Evolutionary conservation across 1,284 basidiomycete genomes (phyloP), one percentile per base, ranked within the genome.

Genomic region (Ustilago hordei): DNA sequence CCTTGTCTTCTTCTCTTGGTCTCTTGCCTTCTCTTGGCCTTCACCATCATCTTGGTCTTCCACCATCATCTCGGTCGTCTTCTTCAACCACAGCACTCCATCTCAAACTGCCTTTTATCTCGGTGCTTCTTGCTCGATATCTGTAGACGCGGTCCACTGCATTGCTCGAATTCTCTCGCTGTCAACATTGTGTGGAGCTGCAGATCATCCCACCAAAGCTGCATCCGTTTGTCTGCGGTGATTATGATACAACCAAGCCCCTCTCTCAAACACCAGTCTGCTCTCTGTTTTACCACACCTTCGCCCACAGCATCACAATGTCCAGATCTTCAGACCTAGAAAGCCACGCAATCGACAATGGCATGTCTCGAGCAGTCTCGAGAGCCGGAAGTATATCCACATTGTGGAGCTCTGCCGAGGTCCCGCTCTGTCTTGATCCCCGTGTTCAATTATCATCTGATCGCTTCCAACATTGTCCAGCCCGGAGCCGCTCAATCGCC

Each of bases 401-500:
- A 6, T 23, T 81, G 2, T 81, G 81, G 81, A 80, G 75, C 69
- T 83, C 81, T 7, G 81, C 81, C 41, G 81, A 83, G 8, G 69
- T 81, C 0, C 81, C 81, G 2, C 59, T 83, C 38, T 79, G 80
- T 54, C 71, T 83, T n/a, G 81, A 81, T 41, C 60, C 69, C 8
- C 69, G 75, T 43, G 65, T 66, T 1, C 59, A 64, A 8, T 19
- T 38, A 11, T 50, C 63, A 2, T 55, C 55, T 5, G 61, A 59
- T n/a, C 36, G 48, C 17, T 45, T 56, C 34, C 60, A 64, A n/a
- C 2, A 54, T 3, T 45, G 36, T 9, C 28, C 58, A 19, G 48
- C 58, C 2, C 54, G 54, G 9, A 6, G 31, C 7, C 43, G 59
- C 48, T 55, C 65, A 4, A 45, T 63, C 23, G 60, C 64, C 9